A percentile compares a stretch with the other conserved stretches of the same genome.
These are phyloP conservation scores for Arthrinium puccinioides DNA, from an alignment of 2,329 filamentous ascomycete genomes.

Conservation along the genomic window DNA sequence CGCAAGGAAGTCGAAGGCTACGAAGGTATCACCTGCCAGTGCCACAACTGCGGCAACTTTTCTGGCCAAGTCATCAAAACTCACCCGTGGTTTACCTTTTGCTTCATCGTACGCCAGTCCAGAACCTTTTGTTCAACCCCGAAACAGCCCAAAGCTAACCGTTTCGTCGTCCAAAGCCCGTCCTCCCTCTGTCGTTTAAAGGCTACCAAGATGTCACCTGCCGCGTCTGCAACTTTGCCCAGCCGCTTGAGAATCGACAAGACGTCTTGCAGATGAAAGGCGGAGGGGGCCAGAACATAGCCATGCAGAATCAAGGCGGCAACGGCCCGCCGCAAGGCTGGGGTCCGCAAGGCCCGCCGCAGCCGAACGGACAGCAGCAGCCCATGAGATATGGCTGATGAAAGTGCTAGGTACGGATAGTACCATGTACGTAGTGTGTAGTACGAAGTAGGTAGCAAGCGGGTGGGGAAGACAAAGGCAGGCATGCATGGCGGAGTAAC, in stretches of 20 bases:
- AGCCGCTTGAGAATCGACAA: conserved; percentile 52
- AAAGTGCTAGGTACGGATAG: neutral
- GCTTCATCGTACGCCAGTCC: conserved; percentile 55
- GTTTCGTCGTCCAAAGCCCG: conserved; percentile 37
- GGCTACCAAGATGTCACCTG: conserved; percentile 65
- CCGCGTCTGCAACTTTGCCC: conserved; percentile 69
- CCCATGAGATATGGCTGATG: conserved; percentile 7
- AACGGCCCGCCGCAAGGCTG: conserved; percentile 26
- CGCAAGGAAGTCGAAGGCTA: conserved; percentile 53
- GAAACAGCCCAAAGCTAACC: neutral
- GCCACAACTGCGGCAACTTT: conserved; percentile 61
- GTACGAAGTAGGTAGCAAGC: no score
- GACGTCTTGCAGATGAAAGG: conserved; percentile 48
- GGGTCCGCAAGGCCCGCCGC: conserved; percentile 10
- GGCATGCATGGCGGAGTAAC: no score
- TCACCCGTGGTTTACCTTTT: conserved; percentile 72
- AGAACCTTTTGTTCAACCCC: neutral
- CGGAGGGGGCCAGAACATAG: conserved; percentile 30
- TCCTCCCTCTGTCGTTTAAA: conserved; percentile 63
- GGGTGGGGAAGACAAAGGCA: no score
- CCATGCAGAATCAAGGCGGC: conserved; percentile 24
- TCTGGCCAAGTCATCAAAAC: conserved; percentile 53
- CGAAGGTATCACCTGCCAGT: conserved; percentile 54
- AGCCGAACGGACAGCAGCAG: conserved; percentile 7
- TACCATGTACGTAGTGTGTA: no score